These are phyloP conservation scores for Lomentospora prolificans DNA, from an alignment of 2,329 filamentous ascomycete genomes.

Conservation along the genomic window DNA sequence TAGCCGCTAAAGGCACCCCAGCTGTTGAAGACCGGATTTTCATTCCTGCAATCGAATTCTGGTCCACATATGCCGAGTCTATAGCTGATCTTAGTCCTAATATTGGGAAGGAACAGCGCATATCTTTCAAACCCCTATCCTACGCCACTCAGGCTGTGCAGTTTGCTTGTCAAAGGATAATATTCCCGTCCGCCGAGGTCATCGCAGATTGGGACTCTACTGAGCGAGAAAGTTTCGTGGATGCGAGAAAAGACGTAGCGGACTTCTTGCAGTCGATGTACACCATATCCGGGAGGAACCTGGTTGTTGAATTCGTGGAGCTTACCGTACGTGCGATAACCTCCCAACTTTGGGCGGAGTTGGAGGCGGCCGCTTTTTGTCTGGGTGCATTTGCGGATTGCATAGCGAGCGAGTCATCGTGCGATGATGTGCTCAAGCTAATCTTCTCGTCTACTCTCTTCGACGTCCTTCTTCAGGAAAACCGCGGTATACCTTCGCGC, in stretches of 20 bases:
- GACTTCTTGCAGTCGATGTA: conserved; percentile 68
- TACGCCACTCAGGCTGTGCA: conserved; percentile 52
- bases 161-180: conserved; percentile 58
- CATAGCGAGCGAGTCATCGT: conserved; percentile 44
- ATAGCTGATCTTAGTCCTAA: conserved; percentile 49
- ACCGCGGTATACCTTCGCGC: conserved; percentile 46
- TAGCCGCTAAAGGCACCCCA: conserved; percentile 56
- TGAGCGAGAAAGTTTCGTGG: conserved; percentile 56
- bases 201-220: conserved; percentile 60
- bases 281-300: conserved; percentile 43
- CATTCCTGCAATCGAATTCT: conserved; percentile 67
- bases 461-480: conserved; percentile 38
- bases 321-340: conserved; percentile 16
- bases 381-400: conserved; percentile 59
- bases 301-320: conserved; percentile 48
- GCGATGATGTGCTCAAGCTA: conserved; percentile 47
- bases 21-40: conserved; percentile 68
- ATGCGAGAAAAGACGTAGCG: conserved; percentile 68
- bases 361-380: conserved; percentile 54
- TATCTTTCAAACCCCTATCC: conserved; percentile 19
- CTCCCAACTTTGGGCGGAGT: conserved; percentile 44
- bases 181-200: conserved; percentile 49
- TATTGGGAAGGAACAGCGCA: conserved; percentile 33
- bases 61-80: conserved; percentile 66
- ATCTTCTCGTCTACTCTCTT: conserved; percentile 55